phyloP scores from a whole-genome alignment of 345 rosid species.

The Citropsis articulata region DNA sequence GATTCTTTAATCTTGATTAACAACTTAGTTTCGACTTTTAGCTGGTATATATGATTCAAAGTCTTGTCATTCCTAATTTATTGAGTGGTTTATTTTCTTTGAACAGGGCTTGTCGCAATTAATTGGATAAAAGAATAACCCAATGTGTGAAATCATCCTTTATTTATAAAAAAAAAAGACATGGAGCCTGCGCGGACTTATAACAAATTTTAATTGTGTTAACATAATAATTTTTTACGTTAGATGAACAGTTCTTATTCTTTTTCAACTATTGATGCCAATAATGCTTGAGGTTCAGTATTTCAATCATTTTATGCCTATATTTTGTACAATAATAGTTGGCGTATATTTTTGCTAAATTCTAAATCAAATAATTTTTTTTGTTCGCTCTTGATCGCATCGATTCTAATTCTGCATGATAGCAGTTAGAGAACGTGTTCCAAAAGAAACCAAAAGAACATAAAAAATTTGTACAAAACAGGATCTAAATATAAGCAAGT shows the following conservation, averaged over 20 bases:
- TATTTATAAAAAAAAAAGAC: too few species aligned
- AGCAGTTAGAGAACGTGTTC: neutral
- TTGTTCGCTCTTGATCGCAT: neutral
- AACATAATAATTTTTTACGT: too few species aligned
- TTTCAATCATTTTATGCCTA: neutral
- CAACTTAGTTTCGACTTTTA: neutral
- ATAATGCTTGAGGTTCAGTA: neutral
- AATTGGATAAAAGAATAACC: too few species aligned
- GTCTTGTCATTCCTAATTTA: too few species aligned
- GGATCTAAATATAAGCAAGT: neutral
- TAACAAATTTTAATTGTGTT: too few species aligned
- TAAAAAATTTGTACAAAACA: neutral
- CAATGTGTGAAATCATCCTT: too few species aligned
- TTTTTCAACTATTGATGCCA: neutral
- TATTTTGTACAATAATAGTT: neutral
- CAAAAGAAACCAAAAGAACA: neutral
- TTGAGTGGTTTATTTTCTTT: too few species aligned
- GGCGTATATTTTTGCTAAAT: neutral
- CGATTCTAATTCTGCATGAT: neutral
- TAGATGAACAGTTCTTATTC: too few species aligned
- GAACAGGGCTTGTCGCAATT: too few species aligned
- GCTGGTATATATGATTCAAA: too few species aligned
- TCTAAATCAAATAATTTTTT: neutral
- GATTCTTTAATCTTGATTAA: neutral
- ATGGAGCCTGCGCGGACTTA: too few species aligned